Evolutionary conservation across 805 yeast genomes (phyloP).

Genomic region (Kluyveromyces starmeri): DNA sequence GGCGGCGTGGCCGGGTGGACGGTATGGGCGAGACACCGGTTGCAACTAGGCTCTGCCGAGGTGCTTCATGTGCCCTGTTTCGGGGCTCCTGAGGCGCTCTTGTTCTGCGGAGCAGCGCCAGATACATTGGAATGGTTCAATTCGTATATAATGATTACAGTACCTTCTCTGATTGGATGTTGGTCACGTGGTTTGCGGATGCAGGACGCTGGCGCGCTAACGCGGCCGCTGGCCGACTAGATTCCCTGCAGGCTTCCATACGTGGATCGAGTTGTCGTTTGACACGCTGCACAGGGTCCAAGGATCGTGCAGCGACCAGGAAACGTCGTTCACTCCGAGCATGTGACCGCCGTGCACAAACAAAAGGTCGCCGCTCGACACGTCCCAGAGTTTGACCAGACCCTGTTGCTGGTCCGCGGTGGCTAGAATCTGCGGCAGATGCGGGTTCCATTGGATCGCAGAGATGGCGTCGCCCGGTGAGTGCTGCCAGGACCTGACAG

Average conservation of each 20-base stretch:
- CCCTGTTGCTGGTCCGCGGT: conserved; percentile 59
- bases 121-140: background rate
- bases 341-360: conserved; percentile 83
- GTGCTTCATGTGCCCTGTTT: no score
- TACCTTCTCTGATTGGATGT: conserved; percentile 17
- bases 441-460: conserved; percentile 66
- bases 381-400: conserved; percentile 54
- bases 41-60: no score
- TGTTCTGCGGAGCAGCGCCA: no score
- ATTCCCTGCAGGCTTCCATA: conserved; percentile 61
- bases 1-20: no score
- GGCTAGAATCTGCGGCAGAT: conserved; percentile 44
- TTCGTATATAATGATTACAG: background rate
- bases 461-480: conserved; percentile 57
- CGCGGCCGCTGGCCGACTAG: no score
- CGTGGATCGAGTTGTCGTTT: conserved; percentile 79
- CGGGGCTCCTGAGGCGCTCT: no score
- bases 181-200: conserved; percentile 13
- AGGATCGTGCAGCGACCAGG: conserved; percentile 70
- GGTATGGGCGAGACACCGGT: no score
- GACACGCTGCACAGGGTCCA: conserved; percentile 70
- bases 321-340: conserved; percentile 75
- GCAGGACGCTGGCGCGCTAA: conserved; percentile 9
- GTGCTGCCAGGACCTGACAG: conserved; percentile 25
- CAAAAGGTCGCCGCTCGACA: conserved; percentile 31